Evolutionary conservation across 495 filamentous ascomycete genomes (phyloP).

Genomic region (Niebla homalea): DNA sequence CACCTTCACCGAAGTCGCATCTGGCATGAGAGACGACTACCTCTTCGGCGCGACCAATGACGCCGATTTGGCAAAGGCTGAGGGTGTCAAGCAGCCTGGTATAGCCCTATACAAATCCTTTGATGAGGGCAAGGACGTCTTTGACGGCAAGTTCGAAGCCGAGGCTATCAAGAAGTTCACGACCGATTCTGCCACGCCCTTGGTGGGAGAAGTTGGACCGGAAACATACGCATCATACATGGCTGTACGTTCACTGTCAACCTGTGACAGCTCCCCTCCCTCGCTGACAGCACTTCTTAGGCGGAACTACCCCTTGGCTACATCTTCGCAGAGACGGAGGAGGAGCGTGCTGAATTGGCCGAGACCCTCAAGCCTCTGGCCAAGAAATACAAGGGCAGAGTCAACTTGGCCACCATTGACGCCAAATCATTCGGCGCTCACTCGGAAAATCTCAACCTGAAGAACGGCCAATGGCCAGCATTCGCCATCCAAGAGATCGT

Average conservation of each 20-base stretch:
- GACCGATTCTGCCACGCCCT: constrained; percentile 71
- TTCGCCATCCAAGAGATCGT: constrained; percentile 94
- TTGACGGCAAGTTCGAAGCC: constrained; percentile 62
- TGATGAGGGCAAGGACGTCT: constrained; percentile 87
- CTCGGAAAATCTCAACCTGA: constrained; percentile 92
- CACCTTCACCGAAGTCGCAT: constrained; percentile 66
- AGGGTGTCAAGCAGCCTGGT: constrained; percentile 73
- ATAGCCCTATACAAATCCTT: constrained; percentile 96
- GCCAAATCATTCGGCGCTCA: constrained; percentile 91
- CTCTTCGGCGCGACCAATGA: constrained; percentile 84
- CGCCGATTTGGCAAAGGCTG: constrained; percentile 69
- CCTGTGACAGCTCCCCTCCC: background rate
- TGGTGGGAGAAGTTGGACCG: constrained; percentile 93
- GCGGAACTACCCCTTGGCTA: constrained; percentile 90
- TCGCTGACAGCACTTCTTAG: constrained; percentile 21
- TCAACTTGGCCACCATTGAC: constrained; percentile 98
- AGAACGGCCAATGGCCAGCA: constrained; percentile 85
- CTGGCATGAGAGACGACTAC: constrained; percentile 76
- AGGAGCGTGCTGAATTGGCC: constrained; percentile 73
- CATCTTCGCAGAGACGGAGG: constrained; percentile 88
- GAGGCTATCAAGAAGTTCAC: constrained; percentile 70
- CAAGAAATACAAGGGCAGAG: constrained; percentile 53
- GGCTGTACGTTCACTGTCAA: constrained; percentile 42
- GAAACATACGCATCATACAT: constrained; percentile 98
- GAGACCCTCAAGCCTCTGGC: constrained; percentile 43